phyloP scores from a whole-genome alignment of 352 stramenopile species.

The Blastocystis sp. region DNA sequence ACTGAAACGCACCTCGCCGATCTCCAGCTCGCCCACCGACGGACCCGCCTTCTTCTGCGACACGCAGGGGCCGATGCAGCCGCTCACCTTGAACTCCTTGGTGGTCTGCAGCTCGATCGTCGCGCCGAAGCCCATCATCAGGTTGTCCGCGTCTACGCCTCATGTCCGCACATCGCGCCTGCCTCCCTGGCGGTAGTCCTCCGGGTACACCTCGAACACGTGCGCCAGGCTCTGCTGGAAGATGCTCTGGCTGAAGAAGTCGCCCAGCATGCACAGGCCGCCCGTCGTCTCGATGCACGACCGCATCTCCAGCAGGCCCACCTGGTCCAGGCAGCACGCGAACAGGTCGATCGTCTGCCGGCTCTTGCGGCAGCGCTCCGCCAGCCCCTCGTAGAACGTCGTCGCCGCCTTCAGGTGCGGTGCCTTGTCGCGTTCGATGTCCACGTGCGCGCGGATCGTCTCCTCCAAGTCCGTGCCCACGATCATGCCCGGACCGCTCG shows the following conservation, averaged over 20 bases:
- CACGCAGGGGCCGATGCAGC: conserved; percentile 92
- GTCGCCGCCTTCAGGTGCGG: conserved; percentile 88
- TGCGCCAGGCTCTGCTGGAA: conserved; percentile 96
- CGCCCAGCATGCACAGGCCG: conserved; percentile 87
- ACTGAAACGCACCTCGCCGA: conserved; percentile 78
- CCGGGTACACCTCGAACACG: conserved; percentile 92
- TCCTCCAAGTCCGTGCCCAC: conserved; percentile 90
- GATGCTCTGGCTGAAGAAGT: conserved; percentile 95
- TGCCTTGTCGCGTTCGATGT: conserved; percentile 80
- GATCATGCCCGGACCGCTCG: conserved; percentile 89
- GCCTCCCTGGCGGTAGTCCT: conserved; percentile 84
- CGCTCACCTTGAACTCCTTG: conserved; percentile 96
- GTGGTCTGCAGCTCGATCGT: conserved; percentile 93
- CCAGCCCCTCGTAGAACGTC: conserved; percentile 91
- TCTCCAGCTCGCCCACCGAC: conserved; percentile 92
- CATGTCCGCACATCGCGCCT: background rate
- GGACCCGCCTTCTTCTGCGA: conserved; percentile 89
- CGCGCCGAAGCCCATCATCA: conserved; percentile 91
- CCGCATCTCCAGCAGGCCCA: conserved; percentile 96
- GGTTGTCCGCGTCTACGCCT: conserved; percentile 82
- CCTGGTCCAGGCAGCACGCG: conserved; percentile 93
- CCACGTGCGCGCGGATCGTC: conserved; percentile 85
- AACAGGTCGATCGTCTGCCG: conserved; percentile 98
- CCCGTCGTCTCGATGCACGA: conserved; percentile 94
- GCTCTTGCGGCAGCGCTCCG: conserved; percentile 83